Evolutionary conservation across 306 rosid genomes (phyloP).

Genomic region (Vigna radiata): DNA sequence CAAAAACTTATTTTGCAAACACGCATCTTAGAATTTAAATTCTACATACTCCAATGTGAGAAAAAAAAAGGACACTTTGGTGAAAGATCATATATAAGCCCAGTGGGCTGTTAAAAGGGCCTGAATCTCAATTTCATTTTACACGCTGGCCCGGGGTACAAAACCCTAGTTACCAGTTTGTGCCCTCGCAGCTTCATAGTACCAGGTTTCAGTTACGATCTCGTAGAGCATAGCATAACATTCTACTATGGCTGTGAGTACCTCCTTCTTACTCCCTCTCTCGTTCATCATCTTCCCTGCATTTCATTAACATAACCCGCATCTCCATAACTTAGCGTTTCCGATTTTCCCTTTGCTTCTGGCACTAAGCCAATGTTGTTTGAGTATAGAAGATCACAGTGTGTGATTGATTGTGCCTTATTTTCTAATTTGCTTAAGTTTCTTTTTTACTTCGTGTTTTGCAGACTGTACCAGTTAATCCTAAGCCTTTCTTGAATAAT

Average conservation of each 20-base stretch:
- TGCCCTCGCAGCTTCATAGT: neutral
- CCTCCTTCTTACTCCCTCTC: neutral
- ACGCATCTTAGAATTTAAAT: too few relatives aligned
- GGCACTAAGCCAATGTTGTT: too few relatives aligned
- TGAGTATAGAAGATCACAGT: too few relatives aligned
- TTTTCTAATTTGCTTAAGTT: neutral
- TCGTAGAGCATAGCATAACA: neutral
- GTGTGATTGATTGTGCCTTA: neutral
- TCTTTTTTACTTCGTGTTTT: neutral
- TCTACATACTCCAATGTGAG: too few relatives aligned
- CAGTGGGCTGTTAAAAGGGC: neutral
- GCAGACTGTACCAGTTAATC: slow-evolving; percentile 67
- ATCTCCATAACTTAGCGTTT: neutral
- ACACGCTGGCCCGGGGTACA: too few relatives aligned
- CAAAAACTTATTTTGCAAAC: too few relatives aligned
- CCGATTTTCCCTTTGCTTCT: neutral
- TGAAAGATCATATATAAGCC: neutral
- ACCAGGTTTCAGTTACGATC: neutral
- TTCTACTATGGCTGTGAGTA: slow-evolving; percentile 49
- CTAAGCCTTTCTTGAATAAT: slow-evolving; percentile 67
- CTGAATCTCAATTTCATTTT: neutral
- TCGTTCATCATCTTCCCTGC: neutral
- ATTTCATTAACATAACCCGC: neutral
- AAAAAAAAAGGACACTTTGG: neutral
- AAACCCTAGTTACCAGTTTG: slow-evolving; percentile 39